These are phyloP conservation scores for Fraxinus greggii DNA, from an alignment of 305 asterid genomes.

Conservation along the genomic window DNA sequence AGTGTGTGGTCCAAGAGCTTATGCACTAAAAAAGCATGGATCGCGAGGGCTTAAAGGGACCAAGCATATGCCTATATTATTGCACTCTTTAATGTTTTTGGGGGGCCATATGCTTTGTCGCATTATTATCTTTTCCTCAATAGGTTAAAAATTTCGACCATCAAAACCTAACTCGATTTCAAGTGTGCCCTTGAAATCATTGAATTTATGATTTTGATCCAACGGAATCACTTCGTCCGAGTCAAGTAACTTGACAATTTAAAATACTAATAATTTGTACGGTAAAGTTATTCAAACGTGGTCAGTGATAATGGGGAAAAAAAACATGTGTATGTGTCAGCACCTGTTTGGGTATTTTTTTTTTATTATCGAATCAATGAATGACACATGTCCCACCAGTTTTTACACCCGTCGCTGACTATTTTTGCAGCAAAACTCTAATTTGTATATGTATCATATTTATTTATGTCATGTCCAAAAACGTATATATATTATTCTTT, in stretches of 20 bases:
- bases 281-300: no score
- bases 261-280: background rate
- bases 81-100: background rate
- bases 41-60: background rate
- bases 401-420: no score
- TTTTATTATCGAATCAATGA: no score
- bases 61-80: background rate
- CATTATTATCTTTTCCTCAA: background rate
- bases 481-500: background rate
- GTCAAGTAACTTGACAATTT: background rate
- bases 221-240: background rate
- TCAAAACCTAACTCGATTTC: background rate
- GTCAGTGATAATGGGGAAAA: no score
- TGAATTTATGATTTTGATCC: background rate
- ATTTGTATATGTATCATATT: background rate
- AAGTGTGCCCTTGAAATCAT: background rate
- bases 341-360: no score
- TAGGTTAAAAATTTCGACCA: background rate
- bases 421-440: no score
- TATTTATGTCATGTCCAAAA: background rate
- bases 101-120: conserved; percentile 1
- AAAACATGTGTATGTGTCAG: no score
- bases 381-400: no score
- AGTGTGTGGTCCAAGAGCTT: conserved; percentile 8
- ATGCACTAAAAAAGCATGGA: background rate